Evolutionary conservation across 2,329 filamentous ascomycete species (phyloP).

Genomic region (Pestalotiopsis sp.): DNA sequence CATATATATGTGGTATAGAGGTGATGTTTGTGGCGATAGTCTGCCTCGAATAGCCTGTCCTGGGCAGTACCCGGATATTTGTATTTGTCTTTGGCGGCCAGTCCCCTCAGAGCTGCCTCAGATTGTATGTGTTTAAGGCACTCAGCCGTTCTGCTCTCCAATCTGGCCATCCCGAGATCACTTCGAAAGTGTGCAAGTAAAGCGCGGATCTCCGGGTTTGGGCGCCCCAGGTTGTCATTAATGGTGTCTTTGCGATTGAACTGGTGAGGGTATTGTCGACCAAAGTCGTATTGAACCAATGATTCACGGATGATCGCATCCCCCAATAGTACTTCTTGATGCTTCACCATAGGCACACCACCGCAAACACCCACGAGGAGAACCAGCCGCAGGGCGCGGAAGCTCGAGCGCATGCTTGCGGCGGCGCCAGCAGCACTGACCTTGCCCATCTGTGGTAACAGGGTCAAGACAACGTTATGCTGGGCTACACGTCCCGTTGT

Average conservation of each 20-base stretch:
- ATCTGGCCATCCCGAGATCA: too few species aligned
- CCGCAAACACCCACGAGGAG: slow-evolving; percentile 37
- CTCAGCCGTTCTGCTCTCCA: too few species aligned
- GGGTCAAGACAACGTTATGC: not conserved
- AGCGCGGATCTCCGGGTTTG: slow-evolving; percentile 21
- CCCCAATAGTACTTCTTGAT: slow-evolving; percentile 32
- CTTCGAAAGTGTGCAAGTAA: slow-evolving; percentile 21
- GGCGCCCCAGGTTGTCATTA: slow-evolving; percentile 4
- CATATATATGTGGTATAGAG: too few species aligned
- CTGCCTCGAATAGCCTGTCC: too few species aligned
- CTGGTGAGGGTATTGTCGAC: slow-evolving; percentile 25
- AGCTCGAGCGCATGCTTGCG: slow-evolving; percentile 26
- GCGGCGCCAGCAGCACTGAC: slow-evolving; percentile 26
- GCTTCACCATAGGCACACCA: slow-evolving; percentile 21
- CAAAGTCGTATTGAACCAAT: slow-evolving; percentile 35
- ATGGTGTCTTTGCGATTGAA: slow-evolving; percentile 13
- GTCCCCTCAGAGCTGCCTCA: too few species aligned
- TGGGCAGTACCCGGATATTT: too few species aligned
- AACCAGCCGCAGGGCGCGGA: slow-evolving; percentile 27
- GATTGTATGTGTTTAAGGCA: too few species aligned
- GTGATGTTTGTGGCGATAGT: too few species aligned
- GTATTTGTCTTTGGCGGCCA: too few species aligned
- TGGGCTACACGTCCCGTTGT: not conserved
- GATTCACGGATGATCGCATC: slow-evolving; percentile 35
- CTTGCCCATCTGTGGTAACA: not conserved